phyloP scores from a whole-genome alignment of 2,329 filamentous ascomycete genomes.

The Fusarium mexicanum region DNA sequence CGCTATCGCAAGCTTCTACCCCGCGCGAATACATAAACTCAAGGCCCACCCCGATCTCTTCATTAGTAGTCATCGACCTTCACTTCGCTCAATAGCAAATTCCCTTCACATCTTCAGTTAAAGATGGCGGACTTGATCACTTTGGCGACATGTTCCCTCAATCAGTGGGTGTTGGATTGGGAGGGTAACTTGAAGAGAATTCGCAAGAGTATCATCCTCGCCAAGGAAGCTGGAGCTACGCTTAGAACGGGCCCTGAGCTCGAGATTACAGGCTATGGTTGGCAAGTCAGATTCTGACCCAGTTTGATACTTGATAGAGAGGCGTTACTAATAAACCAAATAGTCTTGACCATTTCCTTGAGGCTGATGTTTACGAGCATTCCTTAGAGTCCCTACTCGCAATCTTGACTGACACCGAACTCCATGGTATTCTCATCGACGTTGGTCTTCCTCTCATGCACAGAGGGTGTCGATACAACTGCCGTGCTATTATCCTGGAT shows the following conservation, averaged over 20 bases:
- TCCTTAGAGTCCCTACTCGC: conserved; percentile 46
- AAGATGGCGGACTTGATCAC: conserved; percentile 32
- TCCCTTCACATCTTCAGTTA: not conserved
- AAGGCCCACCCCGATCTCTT: conserved; percentile 10
- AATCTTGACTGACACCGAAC: conserved; percentile 47
- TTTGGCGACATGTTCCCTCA: conserved; percentile 51
- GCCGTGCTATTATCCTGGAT: conserved; percentile 56
- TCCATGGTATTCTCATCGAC: conserved; percentile 52
- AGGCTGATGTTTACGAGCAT: conserved; percentile 51
- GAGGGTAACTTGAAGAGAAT: conserved; percentile 71
- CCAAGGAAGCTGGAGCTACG: conserved; percentile 69
- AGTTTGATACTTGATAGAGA: not conserved
- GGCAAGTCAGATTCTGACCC: not conserved
- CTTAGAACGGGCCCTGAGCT: conserved; percentile 69
- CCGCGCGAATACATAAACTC: conserved; percentile 23
- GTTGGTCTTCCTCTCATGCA: conserved; percentile 56
- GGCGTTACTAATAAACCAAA: not conserved
- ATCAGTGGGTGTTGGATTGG: conserved; percentile 48
- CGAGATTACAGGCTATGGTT: conserved; percentile 52
- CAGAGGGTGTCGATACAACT: conserved; percentile 49
- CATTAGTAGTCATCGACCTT: not conserved
- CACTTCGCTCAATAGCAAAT: not conserved
- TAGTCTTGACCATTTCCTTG: conserved; percentile 72
- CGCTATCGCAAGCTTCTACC: conserved; percentile 28
- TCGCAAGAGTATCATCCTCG: conserved; percentile 67